Evolutionary conservation across 2,329 filamentous ascomycete species (phyloP).

Genomic region (Alternaria solani): DNA sequence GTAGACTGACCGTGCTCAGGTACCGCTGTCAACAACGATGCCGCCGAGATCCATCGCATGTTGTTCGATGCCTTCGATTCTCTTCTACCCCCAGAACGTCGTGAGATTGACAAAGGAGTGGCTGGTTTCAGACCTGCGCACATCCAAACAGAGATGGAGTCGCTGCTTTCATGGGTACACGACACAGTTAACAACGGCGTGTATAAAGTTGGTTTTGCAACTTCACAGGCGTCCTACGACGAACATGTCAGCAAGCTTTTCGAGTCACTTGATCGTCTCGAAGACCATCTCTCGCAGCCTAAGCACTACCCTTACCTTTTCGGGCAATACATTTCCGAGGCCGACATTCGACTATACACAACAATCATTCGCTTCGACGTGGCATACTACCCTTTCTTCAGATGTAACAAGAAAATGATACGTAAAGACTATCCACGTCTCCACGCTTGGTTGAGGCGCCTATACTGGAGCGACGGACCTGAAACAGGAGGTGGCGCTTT

Average conservation of each 20-base stretch:
- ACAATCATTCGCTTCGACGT: conserved; percentile 68
- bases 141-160: conserved; percentile 73
- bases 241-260: conserved; percentile 76
- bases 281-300: conserved; percentile 69
- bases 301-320: conserved; percentile 73
- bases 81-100: conserved; percentile 57
- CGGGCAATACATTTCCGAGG: conserved; percentile 64
- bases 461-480: conserved; percentile 76
- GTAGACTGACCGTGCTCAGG: conserved; percentile 25
- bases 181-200: conserved; percentile 64
- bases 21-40: conserved; percentile 49
- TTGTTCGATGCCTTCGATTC: conserved; percentile 45
- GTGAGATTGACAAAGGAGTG: conserved; percentile 60
- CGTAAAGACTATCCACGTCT: conserved; percentile 81
- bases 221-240: conserved; percentile 83
- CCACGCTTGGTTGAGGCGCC: conserved; percentile 78
- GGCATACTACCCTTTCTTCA: conserved; percentile 65
- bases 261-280: conserved; percentile 76
- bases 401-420: conserved; percentile 85
- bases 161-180: conserved; percentile 82
- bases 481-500: conserved; percentile 41
- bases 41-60: conserved; percentile 46
- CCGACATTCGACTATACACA: conserved; percentile 59
- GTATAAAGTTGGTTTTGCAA: conserved; percentile 78
- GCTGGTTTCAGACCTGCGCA: conserved; percentile 73